Base-by-base conservation (phyloP, 805 yeast species). In the Saturnispora kantuleensis region DNA sequence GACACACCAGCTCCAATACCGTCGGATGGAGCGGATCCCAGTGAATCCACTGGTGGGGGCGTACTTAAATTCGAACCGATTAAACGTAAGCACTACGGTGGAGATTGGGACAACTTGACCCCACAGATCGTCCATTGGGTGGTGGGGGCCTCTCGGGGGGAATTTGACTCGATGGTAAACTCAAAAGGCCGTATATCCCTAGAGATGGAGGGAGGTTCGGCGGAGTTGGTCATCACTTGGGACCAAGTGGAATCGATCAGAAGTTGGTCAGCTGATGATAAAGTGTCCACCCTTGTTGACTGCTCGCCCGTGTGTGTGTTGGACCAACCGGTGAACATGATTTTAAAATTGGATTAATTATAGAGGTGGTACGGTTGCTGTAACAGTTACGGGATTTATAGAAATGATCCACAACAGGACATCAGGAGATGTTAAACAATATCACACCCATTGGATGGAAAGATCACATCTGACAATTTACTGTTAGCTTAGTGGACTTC, bases 61-160 rank as follows among this genome's bases (percentile, higher is more conserved):
- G 35, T 38, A 28, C 26, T 41, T n/a, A 41, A 41, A 34, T 41
- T 41, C 29, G 21, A 41, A 21, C 38, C 42, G 3, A 31, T 39
- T 28, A 50, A 51, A 12, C 43, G 56, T 15, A 51, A 57, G 3
- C 42, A 58, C 5, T 57, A 60, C 2, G 56, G 56, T 42, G 45
- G 51, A 10, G 62, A 60, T 46, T 39, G 57, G 13, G 38, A 47
- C 26, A 44, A 49, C 10, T 36, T 58, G 9, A 48, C 29, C 36
- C 59, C 21, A 21, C 52, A 10, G 47, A 50, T 8, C 42, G 56
- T 8, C 45, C 60, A 31, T 44, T 57, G 12, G 60, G 57, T 30
- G 42, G 41, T 12, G 44, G 47, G 2, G 46, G 26, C 26, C 26
- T 21, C 26, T 7, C 5, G 47, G 29, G 58, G 54, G 2, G 59